These are phyloP conservation scores for Apiospora rasikravindrae DNA, from an alignment of 2,329 filamentous ascomycete species.

Conservation along the genomic window DNA sequence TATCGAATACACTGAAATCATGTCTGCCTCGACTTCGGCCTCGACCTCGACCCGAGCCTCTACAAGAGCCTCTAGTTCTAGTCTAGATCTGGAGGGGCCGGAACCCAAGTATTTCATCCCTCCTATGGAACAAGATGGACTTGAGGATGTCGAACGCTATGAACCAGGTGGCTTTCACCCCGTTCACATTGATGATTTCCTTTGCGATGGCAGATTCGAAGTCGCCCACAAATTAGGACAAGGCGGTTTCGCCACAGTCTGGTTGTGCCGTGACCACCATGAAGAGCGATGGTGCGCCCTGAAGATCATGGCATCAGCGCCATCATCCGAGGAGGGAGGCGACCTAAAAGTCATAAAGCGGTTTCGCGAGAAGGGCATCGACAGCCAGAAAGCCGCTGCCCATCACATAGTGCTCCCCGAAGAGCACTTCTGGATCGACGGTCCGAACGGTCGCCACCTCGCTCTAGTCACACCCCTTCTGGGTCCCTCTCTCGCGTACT, in stretches of 20 bases:
- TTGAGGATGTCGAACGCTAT: constrained; percentile 24
- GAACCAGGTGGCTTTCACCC: constrained; percentile 19
- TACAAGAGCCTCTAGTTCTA: neutral
- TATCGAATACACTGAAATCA: neutral
- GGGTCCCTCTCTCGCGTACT: neutral
- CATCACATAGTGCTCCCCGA: constrained; percentile 21
- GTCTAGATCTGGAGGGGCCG: neutral
- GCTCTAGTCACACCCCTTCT: constrained; percentile 18
- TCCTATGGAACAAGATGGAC: neutral
- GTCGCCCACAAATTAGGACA: constrained; percentile 26
- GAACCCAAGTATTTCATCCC: neutral
- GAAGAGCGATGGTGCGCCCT: constrained; percentile 27
- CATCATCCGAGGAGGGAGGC: constrained; percentile 21
- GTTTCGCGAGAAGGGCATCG: neutral
- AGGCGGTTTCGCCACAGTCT: constrained; percentile 27
- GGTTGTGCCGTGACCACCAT: constrained; percentile 27
- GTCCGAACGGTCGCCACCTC: constrained; percentile 27
- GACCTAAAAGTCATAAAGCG: constrained; percentile 20
- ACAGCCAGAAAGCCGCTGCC: constrained; percentile 8
- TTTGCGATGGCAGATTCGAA: constrained; percentile 21
- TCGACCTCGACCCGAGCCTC: neutral
- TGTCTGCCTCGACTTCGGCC: neutral
- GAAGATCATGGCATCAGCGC: constrained; percentile 23
- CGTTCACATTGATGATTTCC: neutral
- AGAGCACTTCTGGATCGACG: constrained; percentile 26